Base-by-base conservation (phyloP, 2,329 filamentous ascomycete genomes). In the Sporothrix sp. region DNA sequence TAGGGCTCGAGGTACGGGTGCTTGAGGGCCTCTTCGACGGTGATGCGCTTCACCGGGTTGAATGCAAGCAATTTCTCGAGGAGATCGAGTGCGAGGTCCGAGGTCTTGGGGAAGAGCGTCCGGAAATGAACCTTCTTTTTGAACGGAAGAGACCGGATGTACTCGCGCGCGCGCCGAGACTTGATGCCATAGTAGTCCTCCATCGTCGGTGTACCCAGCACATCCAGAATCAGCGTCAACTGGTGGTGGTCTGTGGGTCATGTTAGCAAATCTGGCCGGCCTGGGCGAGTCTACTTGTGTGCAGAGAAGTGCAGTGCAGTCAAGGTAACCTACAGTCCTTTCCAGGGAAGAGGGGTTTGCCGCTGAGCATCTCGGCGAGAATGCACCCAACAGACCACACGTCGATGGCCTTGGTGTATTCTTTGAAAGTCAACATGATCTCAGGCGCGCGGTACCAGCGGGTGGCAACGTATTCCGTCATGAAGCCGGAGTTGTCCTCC, bases 111-210 rank as follows among this genome's bases (percentile, higher is more conserved):
- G 77, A 98, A 98, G 67, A 98, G 82, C 39, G 85, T 87, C 67
- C 93, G 87, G 81, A 96, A 93, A 0, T 93, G 90, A 43, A 97
- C 94, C 82, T 97, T 97, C 83, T 97, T 97, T 81, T 97, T 97
- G 76, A 97, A 97, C 16, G 93, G 91, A 42, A 97, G 79, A 49
- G 90, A 96, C 55, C 93, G 88, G 65, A 98, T 98, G 72, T 98
- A 98, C 71, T 98, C 93, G 58, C 93, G 82, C 46, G 93, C 93
- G 63, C 93, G 87, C 58, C 93, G 86, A 49, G 93, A 97, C 73
- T 98, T 98, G 79, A 98, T 98, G 58, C 93, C 93, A 62, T 98
- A 98, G 78, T 98, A 98, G 67, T 98, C 93, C 68, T 98, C 93
- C 93, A 98, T 98, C 11, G 93, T 98, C 3, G 93, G 93, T 3